Base-by-base conservation (phyloP, 2,329 filamentous ascomycete genomes). In the Penicillium sp. region DNA sequence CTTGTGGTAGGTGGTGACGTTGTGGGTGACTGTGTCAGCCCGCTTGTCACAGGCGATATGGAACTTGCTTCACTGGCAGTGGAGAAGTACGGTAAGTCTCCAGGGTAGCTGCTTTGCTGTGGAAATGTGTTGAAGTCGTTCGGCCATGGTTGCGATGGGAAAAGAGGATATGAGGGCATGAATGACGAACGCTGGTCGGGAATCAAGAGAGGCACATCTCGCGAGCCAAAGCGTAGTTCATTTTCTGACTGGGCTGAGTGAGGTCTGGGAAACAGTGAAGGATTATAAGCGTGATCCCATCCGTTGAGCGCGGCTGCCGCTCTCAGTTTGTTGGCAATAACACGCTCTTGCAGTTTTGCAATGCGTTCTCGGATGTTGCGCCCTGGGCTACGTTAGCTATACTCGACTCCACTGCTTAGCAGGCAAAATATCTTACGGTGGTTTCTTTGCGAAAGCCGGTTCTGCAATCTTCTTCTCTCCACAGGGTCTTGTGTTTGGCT, bases 341-440 rank as follows among this genome's bases (percentile, higher is more conserved):
- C 65, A 2, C 64, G 64, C 30, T 68, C 65, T 49, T 68, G 65
- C 2, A 68, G 60, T 42, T 67, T 68, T 14, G 65, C 63, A 37
- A 68, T 67, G 5, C 65, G 63, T 27, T 68, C 65, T 37, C 65
- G 56, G 30, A 67, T 67, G 29, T 68, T 68, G 25, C 65, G 60
- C 6, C 65, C 65, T 68, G 3, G 0, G 4, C 3, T 16, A 0
- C 14, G 12, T 56, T 11, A 56, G 49, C 18, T 27, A 7, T 13
- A 8, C 3, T 16, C 18, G 7, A 2, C 5, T 2, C 27, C 6
- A 16, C 13, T 6, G 2, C n/a, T 16, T 11, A 11, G 13, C 1
- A 11, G 13, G 10, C 13, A 5, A 3, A 13, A 14, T 13, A 12
- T 19, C 60, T 49, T 41, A 68, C 65, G 64, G 36, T 68, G 65